phyloP scores from a whole-genome alignment of 106 monocot species.

The Amphibolis antarctica region DNA sequence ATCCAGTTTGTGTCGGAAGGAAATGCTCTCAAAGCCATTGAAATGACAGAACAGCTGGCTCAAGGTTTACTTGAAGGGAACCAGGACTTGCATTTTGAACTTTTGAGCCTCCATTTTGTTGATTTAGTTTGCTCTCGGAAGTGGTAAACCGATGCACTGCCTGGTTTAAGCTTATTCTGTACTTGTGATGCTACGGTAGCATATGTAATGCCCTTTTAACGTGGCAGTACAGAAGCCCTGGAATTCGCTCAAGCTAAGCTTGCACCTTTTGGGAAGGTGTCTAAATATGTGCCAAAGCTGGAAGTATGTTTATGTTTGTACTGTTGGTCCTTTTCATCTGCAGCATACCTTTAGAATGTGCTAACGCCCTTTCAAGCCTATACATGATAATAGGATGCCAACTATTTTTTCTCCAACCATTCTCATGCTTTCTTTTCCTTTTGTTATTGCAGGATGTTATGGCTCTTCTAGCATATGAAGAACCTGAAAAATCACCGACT shows the following conservation, averaged over 20 bases:
- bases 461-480: slow-evolving; percentile 80
- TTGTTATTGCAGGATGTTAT: slow-evolving; percentile 50
- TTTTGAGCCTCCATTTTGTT: slow-evolving; percentile 91
- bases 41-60: slow-evolving; percentile 68
- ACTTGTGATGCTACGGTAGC: not conserved
- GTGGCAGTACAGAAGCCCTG: slow-evolving; percentile 89
- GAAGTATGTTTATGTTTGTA: slow-evolving; percentile 45
- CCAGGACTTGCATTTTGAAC: slow-evolving; percentile 85
- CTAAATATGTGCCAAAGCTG: slow-evolving; percentile 71
- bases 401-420: not conserved
- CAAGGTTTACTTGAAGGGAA: slow-evolving; percentile 71
- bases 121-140: slow-evolving; percentile 55
- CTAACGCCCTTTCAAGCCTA: not conserved
- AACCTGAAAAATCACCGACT: slow-evolving; percentile 91
- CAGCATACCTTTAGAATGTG: not conserved
- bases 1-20: slow-evolving; percentile 63
- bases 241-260: slow-evolving; percentile 82
- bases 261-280: slow-evolving; percentile 63
- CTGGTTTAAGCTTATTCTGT: not conserved
- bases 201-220: not conserved
- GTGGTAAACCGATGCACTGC: slow-evolving; percentile 28
- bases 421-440: not conserved
- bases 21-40: slow-evolving; percentile 76
- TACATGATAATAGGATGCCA: not conserved
- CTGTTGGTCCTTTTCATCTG: not conserved